Conservation (phyloP, 495 filamentous ascomycete species). For the Daldinia vernicosa region DNA sequence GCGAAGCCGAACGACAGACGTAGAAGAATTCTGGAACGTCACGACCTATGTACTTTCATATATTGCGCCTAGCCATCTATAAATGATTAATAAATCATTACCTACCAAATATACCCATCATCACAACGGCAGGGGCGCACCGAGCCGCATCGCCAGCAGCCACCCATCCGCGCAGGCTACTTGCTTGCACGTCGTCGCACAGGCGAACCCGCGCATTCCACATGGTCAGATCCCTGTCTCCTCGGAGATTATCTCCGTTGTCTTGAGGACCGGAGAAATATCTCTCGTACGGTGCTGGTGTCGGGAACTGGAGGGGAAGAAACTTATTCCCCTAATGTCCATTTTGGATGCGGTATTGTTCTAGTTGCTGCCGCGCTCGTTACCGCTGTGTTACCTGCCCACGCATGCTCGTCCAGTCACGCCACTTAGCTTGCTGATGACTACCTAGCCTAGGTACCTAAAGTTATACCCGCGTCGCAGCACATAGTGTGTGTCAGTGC, state of each 20-base stretch:
- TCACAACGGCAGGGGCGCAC: slow-evolving; percentile 20
- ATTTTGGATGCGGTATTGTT: slow-evolving; percentile 11
- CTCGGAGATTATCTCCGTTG: slow-evolving; percentile 12
- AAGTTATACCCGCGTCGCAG: background rate
- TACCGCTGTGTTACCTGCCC: slow-evolving; percentile 13
- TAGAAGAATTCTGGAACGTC: slow-evolving; percentile 41
- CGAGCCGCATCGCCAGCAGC: slow-evolving; percentile 31
- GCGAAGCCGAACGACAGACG: background rate
- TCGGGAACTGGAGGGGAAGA: background rate
- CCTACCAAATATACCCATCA: background rate
- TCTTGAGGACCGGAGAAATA: background rate
- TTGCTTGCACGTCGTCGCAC: slow-evolving; percentile 24
- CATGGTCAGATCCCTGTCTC: slow-evolving; percentile 6
- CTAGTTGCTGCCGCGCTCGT: slow-evolving; percentile 1
- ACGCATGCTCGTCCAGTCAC: slow-evolving; percentile 13
- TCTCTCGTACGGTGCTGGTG: slow-evolving; percentile 3
- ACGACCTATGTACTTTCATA: background rate
- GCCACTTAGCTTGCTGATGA: slow-evolving; percentile 5
- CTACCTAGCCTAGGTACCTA: background rate
- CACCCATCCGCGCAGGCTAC: slow-evolving; percentile 32
- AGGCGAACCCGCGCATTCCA: slow-evolving; percentile 20
- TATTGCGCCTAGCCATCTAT: too few species aligned
- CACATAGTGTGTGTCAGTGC: background rate
- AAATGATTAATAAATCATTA: too few species aligned
- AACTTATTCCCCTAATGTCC: background rate